Evolutionary conservation across 2,329 filamentous ascomycete genomes (phyloP).

Genomic region (Phialocephala sp.): DNA sequence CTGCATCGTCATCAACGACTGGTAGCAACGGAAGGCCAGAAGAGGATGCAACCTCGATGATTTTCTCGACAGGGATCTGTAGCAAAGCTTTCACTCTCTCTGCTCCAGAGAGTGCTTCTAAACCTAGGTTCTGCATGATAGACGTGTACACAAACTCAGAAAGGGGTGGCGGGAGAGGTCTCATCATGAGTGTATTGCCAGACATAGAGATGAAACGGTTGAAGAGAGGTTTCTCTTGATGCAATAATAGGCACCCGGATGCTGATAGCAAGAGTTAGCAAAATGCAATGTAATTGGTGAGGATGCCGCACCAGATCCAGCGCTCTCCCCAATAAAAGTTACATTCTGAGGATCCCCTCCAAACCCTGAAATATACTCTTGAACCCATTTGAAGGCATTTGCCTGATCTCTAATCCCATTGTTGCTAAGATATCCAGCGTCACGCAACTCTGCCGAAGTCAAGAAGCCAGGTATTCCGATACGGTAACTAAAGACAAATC

Average conservation of each 20-base stretch:
- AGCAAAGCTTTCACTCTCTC: slow-evolving; percentile 50
- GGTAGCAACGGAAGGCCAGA: slow-evolving; percentile 45
- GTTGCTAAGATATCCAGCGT: slow-evolving; percentile 50
- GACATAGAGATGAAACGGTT: slow-evolving; percentile 49
- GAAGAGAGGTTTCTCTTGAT: slow-evolving; percentile 48
- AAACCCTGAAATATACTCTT: slow-evolving; percentile 41
- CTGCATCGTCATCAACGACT: slow-evolving; percentile 50
- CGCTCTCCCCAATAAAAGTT: slow-evolving; percentile 52
- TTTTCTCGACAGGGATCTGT: slow-evolving; percentile 47
- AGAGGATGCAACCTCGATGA: slow-evolving; percentile 48
- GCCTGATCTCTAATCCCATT: slow-evolving; percentile 49
- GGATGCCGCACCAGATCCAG: slow-evolving; percentile 48
- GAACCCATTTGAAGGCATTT: slow-evolving; percentile 40
- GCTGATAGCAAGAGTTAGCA: slow-evolving; percentile 5
- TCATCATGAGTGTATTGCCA: slow-evolving; percentile 51
- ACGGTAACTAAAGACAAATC: slow-evolving; percentile 49
- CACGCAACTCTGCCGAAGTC: slow-evolving; percentile 53
- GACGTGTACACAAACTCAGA: slow-evolving; percentile 51
- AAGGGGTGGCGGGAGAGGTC: slow-evolving; percentile 45
- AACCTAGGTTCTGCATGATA: slow-evolving; percentile 47
- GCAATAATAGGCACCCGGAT: slow-evolving; percentile 44
- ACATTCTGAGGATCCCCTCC: slow-evolving; percentile 41
- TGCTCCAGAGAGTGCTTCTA: slow-evolving; percentile 45
- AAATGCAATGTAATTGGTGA: background rate
- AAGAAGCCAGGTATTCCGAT: slow-evolving; percentile 51